Percentiles rank a stretch among this genome's conserved stretches.
These are phyloP conservation scores for Vitis rupestris DNA, from an alignment of 164 flowering plant species.

Conservation along the genomic window DNA sequence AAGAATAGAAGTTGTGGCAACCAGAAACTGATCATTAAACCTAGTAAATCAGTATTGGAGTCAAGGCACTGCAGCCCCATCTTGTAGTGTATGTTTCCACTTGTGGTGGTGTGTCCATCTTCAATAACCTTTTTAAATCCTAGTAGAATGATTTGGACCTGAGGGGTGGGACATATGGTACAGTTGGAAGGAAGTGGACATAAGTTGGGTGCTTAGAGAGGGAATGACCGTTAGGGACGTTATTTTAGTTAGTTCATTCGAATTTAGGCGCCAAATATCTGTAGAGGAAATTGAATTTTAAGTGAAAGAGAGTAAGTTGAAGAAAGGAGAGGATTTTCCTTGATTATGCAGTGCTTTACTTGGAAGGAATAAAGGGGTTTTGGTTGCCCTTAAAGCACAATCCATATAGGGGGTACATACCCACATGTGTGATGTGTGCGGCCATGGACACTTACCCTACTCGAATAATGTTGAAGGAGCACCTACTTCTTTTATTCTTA, in stretches of 20 bases:
- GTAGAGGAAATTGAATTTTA: conserved; percentile 3
- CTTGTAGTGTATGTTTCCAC: neutral
- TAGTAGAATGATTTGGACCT: conserved; percentile 14
- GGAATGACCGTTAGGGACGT: conserved; percentile 24
- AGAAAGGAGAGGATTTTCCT: neutral
- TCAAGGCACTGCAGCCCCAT: conserved; percentile 24
- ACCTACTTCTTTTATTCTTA: neutral
- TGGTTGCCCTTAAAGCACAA: conserved; percentile 70
- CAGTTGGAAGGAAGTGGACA: conserved; percentile 29
- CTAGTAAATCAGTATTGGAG: conserved; percentile 13
- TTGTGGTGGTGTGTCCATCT: neutral
- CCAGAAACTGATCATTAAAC: conserved; percentile 3
- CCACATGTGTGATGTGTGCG: conserved; percentile 19
- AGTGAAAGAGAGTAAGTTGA: conserved; percentile 1
- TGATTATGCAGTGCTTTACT: conserved; percentile 35
- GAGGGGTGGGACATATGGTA: neutral
- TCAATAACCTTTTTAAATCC: conserved; percentile 4
- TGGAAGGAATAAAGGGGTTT: conserved; percentile 38
- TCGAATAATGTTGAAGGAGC: too few relatives aligned
- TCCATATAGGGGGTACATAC: conserved; percentile 17
- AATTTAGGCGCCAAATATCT: conserved; percentile 44
- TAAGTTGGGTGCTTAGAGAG: conserved; percentile 3
- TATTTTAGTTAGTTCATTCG: conserved; percentile 24
- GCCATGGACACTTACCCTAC: neutral
- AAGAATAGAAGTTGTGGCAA: neutral